These are phyloP conservation scores for Metschnikowia chrysomelidarum DNA, from an alignment of 805 yeast genomes.

Conservation along the genomic window DNA sequence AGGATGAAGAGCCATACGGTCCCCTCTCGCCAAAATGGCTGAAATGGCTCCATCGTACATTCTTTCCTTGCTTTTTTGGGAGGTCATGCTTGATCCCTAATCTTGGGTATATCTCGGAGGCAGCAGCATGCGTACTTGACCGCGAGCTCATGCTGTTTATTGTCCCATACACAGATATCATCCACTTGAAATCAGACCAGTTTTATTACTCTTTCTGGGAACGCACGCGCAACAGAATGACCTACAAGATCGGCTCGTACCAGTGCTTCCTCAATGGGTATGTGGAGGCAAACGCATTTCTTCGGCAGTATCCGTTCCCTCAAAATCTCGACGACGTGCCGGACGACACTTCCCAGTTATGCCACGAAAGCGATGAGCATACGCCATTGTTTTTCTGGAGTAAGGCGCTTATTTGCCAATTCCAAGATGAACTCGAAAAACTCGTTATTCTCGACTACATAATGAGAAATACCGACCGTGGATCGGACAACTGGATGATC, in stretches of 20 bases:
- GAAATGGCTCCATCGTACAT: constrained; percentile 72
- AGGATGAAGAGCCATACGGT: constrained; percentile 80
- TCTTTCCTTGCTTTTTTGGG: constrained; percentile 78
- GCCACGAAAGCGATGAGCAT: constrained; percentile 11
- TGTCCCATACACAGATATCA: constrained; percentile 66
- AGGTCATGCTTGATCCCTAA: constrained; percentile 71
- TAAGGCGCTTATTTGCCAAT: constrained; percentile 43
- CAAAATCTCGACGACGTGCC: constrained; percentile 18
- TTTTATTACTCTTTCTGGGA: constrained; percentile 57
- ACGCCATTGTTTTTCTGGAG: constrained; percentile 50
- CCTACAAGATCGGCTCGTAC: constrained; percentile 61
- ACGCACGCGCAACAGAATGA: constrained; percentile 17
- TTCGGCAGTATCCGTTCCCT: constrained; percentile 57
- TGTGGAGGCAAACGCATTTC: constrained; percentile 58
- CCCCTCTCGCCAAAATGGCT: constrained; percentile 78
- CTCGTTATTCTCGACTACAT: constrained; percentile 68
- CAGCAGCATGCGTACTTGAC: constrained; percentile 69
- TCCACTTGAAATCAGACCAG: constrained; percentile 44
- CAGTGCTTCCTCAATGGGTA: constrained; percentile 62
- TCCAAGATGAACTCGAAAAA: constrained; percentile 63
- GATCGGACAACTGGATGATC: constrained; percentile 78
- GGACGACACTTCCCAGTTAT: constrained; percentile 8
- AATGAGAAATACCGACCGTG: constrained; percentile 73
- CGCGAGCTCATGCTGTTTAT: constrained; percentile 54
- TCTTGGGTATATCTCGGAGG: constrained; percentile 68